phyloP scores from a whole-genome alignment of 768 basidiomycete genomes.

The Trametes maxima region DNA sequence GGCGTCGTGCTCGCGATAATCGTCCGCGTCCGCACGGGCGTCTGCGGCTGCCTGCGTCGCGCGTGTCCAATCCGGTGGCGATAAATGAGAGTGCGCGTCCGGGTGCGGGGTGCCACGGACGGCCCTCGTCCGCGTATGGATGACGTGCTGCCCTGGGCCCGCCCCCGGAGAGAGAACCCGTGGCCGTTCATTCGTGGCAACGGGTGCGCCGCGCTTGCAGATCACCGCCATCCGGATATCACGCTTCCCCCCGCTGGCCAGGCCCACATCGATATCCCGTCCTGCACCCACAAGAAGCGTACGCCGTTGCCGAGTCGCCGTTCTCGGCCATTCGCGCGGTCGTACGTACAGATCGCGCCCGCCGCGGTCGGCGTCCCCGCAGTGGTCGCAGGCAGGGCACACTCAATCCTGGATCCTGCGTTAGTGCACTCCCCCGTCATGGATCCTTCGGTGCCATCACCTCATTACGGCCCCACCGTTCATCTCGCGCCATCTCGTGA shows the following conservation, averaged over 20 bases:
- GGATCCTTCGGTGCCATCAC: conserved; percentile 11
- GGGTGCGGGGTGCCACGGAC: neutral
- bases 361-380: conserved; percentile 14
- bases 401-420: too few species aligned
- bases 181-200: conserved; percentile 17
- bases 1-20: conserved; percentile 19
- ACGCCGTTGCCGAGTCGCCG: neutral
- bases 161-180: conserved; percentile 13
- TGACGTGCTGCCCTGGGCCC: conserved; percentile 1
- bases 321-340: conserved; percentile 8
- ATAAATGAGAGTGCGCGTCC: conserved; percentile 11
- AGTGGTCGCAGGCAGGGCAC: conserved; percentile 12
- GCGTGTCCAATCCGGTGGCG: conserved; percentile 4
- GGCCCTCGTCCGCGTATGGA: neutral
- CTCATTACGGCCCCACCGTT: conserved; percentile 18
- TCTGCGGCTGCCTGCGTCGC: too few species aligned
- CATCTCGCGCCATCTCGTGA: conserved; percentile 20
- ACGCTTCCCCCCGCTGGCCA: neutral
- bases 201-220: conserved; percentile 20
- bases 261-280: neutral
- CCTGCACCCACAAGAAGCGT: neutral
- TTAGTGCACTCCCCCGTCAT: too few species aligned
- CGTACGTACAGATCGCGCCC: neutral
- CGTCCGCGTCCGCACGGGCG: conserved; percentile 6
- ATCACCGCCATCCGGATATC: conserved; percentile 20